Base-by-base conservation (phyloP, 2,329 filamentous ascomycete genomes). In the Teratosphaeria destructans region DNA sequence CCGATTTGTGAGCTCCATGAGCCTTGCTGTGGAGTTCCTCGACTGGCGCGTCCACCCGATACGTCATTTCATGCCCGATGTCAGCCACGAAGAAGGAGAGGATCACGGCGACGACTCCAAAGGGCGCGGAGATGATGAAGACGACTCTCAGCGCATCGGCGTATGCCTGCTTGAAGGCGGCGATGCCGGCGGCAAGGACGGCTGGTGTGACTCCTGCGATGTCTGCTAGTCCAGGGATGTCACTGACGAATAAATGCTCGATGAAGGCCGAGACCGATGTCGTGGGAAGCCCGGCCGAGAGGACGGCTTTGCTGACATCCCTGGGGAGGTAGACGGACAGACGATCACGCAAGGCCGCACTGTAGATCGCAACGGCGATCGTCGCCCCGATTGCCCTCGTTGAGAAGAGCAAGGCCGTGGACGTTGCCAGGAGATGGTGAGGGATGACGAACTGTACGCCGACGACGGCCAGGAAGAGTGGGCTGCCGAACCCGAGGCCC, bases 111-210 rank as follows among this genome's bases (percentile, higher is more conserved):
- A 63, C 32, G 23, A 56, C 54, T 12, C 63, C 63, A 57, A 63
- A 64, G n/a, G 63, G 61, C 6, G 61, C 61, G 26, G 61, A 61
- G 11, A 64, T 64, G 29, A 64, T 63, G 57, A 57, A 78, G 0
- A 78, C 74, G 1, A 75, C 76, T 60, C 73, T 68, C 62, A 75
- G 76, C 5, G 75, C 74, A 47, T 75, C 70, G 0, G 73, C 66
- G 56, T 74, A 74, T 5, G 75, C 76, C 5, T 64, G 66, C 0
- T 72, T 70, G 23, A 76, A 58, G 5, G 70, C 73, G 3, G 58
- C 62, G 1, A 62, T 59, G 0, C 75, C 73, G 0, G 72, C 71
- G 2, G 65, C 66, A 16, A 71, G 63, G 3, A 77, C 68, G 0
- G 65, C 62, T 1, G 65, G 64, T 1, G 70, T 74, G 34, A 76